Evolutionary conservation across 441 rosid genomes (phyloP).

Genomic region (Croton laevigatus): DNA sequence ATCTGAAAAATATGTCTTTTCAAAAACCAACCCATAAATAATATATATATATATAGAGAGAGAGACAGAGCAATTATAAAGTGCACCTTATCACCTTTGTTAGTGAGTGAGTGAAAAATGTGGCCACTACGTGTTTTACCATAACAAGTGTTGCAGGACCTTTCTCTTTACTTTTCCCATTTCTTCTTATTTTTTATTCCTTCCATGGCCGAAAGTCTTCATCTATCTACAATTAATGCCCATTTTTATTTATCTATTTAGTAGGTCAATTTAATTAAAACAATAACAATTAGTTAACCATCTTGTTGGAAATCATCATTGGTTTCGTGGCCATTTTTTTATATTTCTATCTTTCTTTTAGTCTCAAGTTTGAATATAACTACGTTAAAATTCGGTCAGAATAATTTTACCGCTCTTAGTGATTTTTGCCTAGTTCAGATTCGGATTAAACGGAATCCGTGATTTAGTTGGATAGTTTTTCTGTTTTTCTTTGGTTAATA

Average conservation of each 20-base stretch:
- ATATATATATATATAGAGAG: constrained; percentile 1
- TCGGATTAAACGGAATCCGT: too few relatives aligned
- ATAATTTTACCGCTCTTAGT: too few relatives aligned
- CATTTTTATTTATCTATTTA: neutral
- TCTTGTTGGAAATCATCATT: too few relatives aligned
- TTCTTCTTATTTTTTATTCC: constrained; percentile 17
- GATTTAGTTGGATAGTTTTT: too few relatives aligned
- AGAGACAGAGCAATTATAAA: constrained; percentile 12
- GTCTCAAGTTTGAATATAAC: too few relatives aligned
- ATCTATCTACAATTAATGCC: neutral
- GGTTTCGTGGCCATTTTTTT: too few relatives aligned
- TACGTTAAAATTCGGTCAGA: too few relatives aligned
- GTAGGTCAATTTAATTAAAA: too few relatives aligned
- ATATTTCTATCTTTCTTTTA: too few relatives aligned
- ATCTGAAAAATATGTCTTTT: constrained; percentile 27
- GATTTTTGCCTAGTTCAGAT: too few relatives aligned
- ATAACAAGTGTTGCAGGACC: constrained; percentile 18
- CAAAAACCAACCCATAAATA: constrained; percentile 18
- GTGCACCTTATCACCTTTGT: constrained; percentile 18
- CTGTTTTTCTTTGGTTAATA: too few relatives aligned
- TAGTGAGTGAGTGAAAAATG: constrained; percentile 10
- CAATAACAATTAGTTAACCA: too few relatives aligned
- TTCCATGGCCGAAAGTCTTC: constrained; percentile 31
- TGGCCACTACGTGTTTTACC: constrained; percentile 23
- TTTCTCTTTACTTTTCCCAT: constrained; percentile 7